Evolutionary conservation across 2,329 filamentous ascomycete genomes (phyloP), one percentile per base, ranked within the genome.

Genomic region (Fusarium sp.): DNA sequence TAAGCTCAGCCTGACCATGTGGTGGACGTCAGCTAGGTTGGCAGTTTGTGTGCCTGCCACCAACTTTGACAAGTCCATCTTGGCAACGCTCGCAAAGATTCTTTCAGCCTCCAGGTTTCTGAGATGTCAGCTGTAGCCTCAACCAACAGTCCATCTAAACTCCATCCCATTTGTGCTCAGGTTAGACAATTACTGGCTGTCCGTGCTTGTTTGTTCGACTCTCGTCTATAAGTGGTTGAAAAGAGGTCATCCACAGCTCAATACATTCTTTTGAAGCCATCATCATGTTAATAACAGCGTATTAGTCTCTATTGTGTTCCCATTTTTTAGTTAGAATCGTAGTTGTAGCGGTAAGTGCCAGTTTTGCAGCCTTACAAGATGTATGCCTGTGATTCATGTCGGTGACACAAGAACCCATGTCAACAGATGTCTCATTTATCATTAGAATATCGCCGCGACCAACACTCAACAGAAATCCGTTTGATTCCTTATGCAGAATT

Each of bases 161-260:
- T 24, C 45, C 40, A 51, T 34, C 30, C 34, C 39, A 42, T 10
- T 32, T 12, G 21, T 12, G n/a, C n/a, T 10, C 20, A 34, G 14
- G 40, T 56, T n/a, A 36, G 43, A 39, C 24, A 40, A 40, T 38
- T 55, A 24, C 51, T 26, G 32, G 44, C 21, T 24, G 23, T 17
- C 34, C 42, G 46, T 45, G 26, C 11, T 38, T 56, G 60, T 66
- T 68, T 68, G 54, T 26, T 36, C 26, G 40, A 36, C 20, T 9
- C 17, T 40, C 34, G 15, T 21, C 28, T 49, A 21, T 45, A 39
- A 28, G 9, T 20, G 20, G 34, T 44, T 23, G 49, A 30, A 26
- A 26, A 24, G n/a, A 28, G 17, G 23, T 34, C 15, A 34, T 34
- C 17, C 15, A 8, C 30, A 17, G 11, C 26, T 28, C 26, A 28